Base-by-base conservation (phyloP, 441 rosid genomes). In the Mallotus repandus region DNA sequence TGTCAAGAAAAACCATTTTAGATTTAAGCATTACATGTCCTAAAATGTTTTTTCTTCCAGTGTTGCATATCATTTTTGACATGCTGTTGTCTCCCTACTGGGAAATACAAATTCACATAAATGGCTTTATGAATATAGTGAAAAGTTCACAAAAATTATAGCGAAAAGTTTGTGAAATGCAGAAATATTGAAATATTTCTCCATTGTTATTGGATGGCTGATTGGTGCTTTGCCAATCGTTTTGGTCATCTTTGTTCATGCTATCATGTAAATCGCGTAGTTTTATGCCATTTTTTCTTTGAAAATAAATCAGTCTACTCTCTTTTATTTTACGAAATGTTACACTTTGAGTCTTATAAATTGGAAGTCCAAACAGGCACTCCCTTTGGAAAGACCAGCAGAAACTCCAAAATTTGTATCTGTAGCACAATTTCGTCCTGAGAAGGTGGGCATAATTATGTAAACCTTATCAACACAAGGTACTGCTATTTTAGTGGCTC, bases 371-470 rank as follows among this genome's bases (percentile, higher is more conserved):
- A 63, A 69, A 74, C 87, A 95, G 99, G 86, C 48, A 3, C 89
- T 92, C 82, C 89, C 99, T 70, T 79, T 91, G 80, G 88, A 89
- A 84, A 84, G 97, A 82, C 76, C 90, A 12, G 74, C 78, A 13
- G 79, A 82, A 77, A 75, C 75, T 57, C 98, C 99, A 9, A 76
- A 71, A 48, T 80, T 95, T 69, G 89, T 95, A 74, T 95, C 97
- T 1, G 93, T 95, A 69, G 96, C 98, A 49, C 99, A 95, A 63
- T 95, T 95, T 84, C 98, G 98, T 78, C 99, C 98, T 58, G 99
- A 95, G 92, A 95, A 95, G 99, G 99, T 94, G 86, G 78, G 89
- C 70, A 84, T 72, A 70, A 72, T 81, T 83, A 35, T 74, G 63
- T 82, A 76, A 74, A 76, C 77, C 81, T 84, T 77, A 73, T 78